Percentiles rank a stretch among this genome's conserved stretches.
phyloP scores from a whole-genome alignment of 257 asterid genomes.

The Nicotiana tabacum region DNA sequence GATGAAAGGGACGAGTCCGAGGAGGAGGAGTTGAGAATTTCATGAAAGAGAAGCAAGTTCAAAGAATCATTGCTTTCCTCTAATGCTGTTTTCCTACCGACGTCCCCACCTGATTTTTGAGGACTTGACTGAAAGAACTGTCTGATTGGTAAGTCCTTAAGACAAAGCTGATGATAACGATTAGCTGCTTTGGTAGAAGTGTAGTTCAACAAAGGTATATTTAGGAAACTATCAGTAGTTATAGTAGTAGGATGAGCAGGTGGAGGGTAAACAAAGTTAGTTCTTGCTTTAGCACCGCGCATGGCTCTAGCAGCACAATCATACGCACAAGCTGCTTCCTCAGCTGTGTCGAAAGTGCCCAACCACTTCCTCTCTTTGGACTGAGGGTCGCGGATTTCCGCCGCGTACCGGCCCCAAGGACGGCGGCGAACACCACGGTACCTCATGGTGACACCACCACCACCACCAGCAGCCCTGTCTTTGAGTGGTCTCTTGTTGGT shows the following conservation, averaged over 20 bases:
- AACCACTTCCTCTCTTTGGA: slow-evolving; percentile 19
- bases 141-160: background rate
- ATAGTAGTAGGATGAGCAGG: background rate
- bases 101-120: background rate
- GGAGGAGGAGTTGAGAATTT: background rate
- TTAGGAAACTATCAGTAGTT: background rate
- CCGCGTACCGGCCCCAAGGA: slow-evolving; percentile 17
- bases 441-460: background rate
- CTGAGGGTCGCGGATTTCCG: slow-evolving; percentile 15
- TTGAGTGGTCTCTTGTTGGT: background rate
- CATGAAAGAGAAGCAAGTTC: background rate
- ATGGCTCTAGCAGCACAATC: slow-evolving; percentile 15
- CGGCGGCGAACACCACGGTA: slow-evolving; percentile 17
- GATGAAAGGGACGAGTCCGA: background rate
- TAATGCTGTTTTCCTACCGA: background rate
- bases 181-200: background rate
- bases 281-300: slow-evolving; percentile 14
- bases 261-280: slow-evolving; percentile 12
- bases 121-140: background rate
- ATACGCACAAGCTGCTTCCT: slow-evolving; percentile 13
- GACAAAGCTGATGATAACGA: background rate
- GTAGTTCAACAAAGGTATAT: background rate
- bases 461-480: background rate
- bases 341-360: slow-evolving; percentile 12
- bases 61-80: background rate